Percentiles rank a stretch among this genome's conserved stretches.
Conservation (phyloP, 2,329 filamentous ascomycete species). For the Fusarium solani-melongenae region DNA sequence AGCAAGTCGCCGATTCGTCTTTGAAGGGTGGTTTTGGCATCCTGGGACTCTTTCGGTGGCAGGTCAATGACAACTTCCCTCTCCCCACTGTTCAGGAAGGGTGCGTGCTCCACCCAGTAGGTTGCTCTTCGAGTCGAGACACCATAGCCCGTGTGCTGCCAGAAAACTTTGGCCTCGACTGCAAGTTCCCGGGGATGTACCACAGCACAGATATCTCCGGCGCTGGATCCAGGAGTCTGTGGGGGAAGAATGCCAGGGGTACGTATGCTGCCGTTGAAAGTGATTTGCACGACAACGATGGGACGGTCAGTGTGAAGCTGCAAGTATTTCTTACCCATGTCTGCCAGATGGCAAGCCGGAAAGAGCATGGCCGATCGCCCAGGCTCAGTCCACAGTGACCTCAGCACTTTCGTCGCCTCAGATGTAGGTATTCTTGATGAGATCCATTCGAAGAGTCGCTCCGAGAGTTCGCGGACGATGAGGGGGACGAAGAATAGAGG, state of each 20-base stretch:
- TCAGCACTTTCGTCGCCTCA: neutral
- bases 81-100: conserved; percentile 19
- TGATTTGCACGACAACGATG: conserved; percentile 8
- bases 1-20: conserved; percentile 34
- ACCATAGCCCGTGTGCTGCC: conserved; percentile 46
- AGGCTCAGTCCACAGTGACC: neutral
- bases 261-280: conserved; percentile 18
- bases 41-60: conserved; percentile 6
- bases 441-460: conserved; percentile 30
- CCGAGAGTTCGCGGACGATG: conserved; percentile 34
- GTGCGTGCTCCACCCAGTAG: conserved; percentile 40
- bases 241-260: neutral
- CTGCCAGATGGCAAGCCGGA: conserved; percentile 20
- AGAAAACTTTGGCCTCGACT: conserved; percentile 43
- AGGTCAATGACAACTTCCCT: neutral
- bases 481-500: conserved; percentile 44
- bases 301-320: neutral
- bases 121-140: conserved; percentile 44
- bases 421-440: neutral
- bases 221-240: too few species aligned
- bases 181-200: conserved; percentile 24
- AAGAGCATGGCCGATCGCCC: conserved; percentile 23
- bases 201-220: conserved; percentile 27
- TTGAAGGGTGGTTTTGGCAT: conserved; percentile 20
- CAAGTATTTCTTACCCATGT: conserved; percentile 33